A percentile compares a stretch with the other conserved stretches of the same genome.
Conservation (phyloP, 352 stramenopile species). For the Nothophytophthora sp. region DNA sequence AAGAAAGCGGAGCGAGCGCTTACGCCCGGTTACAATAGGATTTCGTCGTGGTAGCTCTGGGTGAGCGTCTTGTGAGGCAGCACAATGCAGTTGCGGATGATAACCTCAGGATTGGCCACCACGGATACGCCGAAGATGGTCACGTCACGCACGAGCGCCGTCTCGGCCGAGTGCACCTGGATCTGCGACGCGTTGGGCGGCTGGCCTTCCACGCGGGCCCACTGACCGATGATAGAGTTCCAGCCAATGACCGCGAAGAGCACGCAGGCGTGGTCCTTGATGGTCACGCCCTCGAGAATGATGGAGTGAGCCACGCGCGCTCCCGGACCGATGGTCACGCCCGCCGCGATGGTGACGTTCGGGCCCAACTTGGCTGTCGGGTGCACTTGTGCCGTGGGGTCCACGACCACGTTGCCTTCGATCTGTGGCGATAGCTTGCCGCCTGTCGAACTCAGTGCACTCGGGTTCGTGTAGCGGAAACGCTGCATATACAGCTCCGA, state of each 20-base stretch:
- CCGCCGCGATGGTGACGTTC: constrained; percentile 86
- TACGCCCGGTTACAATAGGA: constrained; percentile 72
- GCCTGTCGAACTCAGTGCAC: constrained; percentile 70
- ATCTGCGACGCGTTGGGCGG: constrained; percentile 79
- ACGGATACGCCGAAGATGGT: constrained; percentile 90
- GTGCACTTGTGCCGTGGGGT: constrained; percentile 77
- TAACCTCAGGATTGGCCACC: constrained; percentile 84
- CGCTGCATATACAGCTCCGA: constrained; percentile 92
- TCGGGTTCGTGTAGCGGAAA: constrained; percentile 90
- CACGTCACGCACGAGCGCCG: constrained; percentile 81
- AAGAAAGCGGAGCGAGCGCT: constrained; percentile 15
- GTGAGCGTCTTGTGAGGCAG: constrained; percentile 88
- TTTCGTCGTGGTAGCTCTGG: constrained; percentile 90
- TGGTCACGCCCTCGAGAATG: constrained; percentile 86
- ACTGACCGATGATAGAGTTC: constrained; percentile 90
- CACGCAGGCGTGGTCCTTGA: constrained; percentile 89
- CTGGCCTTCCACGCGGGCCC: constrained; percentile 83
- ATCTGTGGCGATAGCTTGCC: constrained; percentile 86
- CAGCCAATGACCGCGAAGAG: constrained; percentile 88
- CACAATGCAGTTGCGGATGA: constrained; percentile 91
- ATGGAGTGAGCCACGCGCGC: constrained; percentile 87
- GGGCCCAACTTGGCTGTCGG: constrained; percentile 85
- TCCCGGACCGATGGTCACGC: constrained; percentile 80
- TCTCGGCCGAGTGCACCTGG: constrained; percentile 67
- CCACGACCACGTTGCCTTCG: constrained; percentile 87